These are phyloP conservation scores for Podila clonocystis DNA, from an alignment of 192 early-diverging fungal genomes.

Conservation along the genomic window DNA sequence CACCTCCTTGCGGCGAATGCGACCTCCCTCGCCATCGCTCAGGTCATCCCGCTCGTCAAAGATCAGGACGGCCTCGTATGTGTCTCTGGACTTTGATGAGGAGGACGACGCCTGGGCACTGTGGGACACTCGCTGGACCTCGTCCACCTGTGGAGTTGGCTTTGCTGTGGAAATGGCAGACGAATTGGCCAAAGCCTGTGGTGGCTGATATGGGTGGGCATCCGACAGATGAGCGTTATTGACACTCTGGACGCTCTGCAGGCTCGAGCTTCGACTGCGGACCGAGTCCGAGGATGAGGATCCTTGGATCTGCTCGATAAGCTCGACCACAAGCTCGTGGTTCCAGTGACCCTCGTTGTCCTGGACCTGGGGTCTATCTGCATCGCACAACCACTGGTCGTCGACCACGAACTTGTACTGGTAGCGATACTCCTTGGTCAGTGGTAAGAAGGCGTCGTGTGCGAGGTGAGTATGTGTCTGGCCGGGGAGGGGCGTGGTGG, in stretches of 20 bases:
- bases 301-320: slow-evolving; percentile 26
- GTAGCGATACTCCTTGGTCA: slow-evolving; percentile 38
- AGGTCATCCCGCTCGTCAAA: slow-evolving; percentile 43
- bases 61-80: slow-evolving; percentile 27
- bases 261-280: slow-evolving; percentile 44
- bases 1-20: background rate
- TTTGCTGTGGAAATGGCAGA: background rate
- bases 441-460: slow-evolving; percentile 12
- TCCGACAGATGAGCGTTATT: background rate
- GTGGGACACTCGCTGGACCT: background rate
- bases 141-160: background rate
- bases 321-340: slow-evolving; percentile 61
- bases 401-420: slow-evolving; percentile 56
- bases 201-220: background rate
- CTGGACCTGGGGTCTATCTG: slow-evolving; percentile 37
- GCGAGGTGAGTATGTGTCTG: background rate
- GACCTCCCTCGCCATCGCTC: slow-evolving; percentile 27
- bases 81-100: background rate
- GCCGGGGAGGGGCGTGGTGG: background rate
- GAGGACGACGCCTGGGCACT: background rate
- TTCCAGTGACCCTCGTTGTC: slow-evolving; percentile 65
- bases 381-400: slow-evolving; percentile 43
- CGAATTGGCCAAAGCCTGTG: background rate
- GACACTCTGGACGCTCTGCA: slow-evolving; percentile 16
- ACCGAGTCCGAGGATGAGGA: background rate